Percentiles rank a stretch among this genome's conserved stretches.
Conservation (phyloP, 1,284 basidiomycete species). For the Melampsora americana region DNA sequence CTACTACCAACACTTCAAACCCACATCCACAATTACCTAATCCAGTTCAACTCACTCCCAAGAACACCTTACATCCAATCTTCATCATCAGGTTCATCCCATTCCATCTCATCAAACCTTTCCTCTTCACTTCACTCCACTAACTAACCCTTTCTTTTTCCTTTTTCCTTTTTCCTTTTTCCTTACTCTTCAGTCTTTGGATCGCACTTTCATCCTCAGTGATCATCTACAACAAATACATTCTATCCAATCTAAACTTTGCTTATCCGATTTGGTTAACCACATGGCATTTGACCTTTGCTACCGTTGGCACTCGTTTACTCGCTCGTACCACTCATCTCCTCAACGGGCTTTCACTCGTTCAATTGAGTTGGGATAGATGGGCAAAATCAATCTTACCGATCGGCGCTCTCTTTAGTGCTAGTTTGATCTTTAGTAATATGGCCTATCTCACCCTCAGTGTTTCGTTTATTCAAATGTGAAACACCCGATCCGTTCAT, state of each 20-base stretch:
- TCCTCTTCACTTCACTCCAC: background rate
- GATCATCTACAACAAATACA: conserved; percentile 49
- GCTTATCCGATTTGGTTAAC: conserved; percentile 28
- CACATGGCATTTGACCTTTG: conserved; percentile 38
- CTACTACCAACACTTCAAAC: background rate
- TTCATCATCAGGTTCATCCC: conserved; percentile 42
- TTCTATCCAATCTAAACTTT: conserved; percentile 43
- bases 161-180: too few relatives aligned
- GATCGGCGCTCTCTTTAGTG: conserved; percentile 45
- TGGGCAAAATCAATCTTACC: conserved; percentile 45
- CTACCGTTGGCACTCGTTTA: conserved; percentile 28
- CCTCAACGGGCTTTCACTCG: conserved; percentile 43
- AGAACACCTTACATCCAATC: conserved; percentile 30
- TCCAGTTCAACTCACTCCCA: conserved; percentile 7
- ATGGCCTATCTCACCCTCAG: conserved; percentile 49
- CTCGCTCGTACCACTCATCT: conserved; percentile 36
- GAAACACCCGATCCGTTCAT: too few relatives aligned
- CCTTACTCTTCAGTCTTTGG: too few relatives aligned
- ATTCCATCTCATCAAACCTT: too few relatives aligned
- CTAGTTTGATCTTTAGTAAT: conserved; percentile 49
- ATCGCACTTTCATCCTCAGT: conserved; percentile 47
- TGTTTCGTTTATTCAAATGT: conserved; percentile 50
- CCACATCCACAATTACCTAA: background rate
- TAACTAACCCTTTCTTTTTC: background rate
- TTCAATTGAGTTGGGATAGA: conserved; percentile 54